Conservation (phyloP, 495 filamentous ascomycete species). For the Aspergillus saccharolyticus region DNA sequence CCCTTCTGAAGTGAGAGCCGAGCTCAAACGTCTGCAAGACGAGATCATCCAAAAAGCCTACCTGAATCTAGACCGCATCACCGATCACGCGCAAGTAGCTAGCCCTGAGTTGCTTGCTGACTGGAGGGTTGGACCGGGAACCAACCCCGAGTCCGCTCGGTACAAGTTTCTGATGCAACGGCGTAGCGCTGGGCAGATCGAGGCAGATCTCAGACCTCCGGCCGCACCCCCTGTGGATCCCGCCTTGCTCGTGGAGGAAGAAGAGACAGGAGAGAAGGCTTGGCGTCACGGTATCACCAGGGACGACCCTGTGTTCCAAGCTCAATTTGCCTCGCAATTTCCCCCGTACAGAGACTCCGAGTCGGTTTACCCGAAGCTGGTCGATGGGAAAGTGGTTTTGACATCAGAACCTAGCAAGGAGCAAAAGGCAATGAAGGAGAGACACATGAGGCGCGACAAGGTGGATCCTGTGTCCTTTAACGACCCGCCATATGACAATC, state of each 20-base stretch:
- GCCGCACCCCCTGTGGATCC: neutral
- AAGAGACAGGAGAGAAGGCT: neutral
- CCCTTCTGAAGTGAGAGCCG: conserved; percentile 1
- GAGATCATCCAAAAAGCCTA: conserved; percentile 15
- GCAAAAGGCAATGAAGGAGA: conserved; percentile 7
- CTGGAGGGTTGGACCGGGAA: conserved; percentile 22
- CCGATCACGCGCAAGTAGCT: conserved; percentile 5
- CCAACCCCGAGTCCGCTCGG: conserved; percentile 12
- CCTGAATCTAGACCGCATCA: conserved; percentile 7
- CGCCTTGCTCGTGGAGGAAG: neutral
- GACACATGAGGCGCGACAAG: neutral
- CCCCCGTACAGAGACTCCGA: conserved; percentile 12
- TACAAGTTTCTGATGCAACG: conserved; percentile 13
- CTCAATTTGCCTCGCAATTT: neutral
- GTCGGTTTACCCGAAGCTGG: conserved; percentile 14
- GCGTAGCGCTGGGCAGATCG: conserved; percentile 3
- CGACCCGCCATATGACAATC: too few species aligned
- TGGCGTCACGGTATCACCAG: neutral
- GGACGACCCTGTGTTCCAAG: neutral
- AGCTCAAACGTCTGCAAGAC: conserved; percentile 15
- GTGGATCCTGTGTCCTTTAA: neutral
- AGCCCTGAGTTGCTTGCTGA: conserved; percentile 17
- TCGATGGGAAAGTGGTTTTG: conserved; percentile 14
- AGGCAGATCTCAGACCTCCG: neutral
- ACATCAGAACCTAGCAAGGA: conserved; percentile 7